phyloP scores from a whole-genome alignment of 2,329 filamentous ascomycete genomes.

The Aspergillus novoparasiticus region DNA sequence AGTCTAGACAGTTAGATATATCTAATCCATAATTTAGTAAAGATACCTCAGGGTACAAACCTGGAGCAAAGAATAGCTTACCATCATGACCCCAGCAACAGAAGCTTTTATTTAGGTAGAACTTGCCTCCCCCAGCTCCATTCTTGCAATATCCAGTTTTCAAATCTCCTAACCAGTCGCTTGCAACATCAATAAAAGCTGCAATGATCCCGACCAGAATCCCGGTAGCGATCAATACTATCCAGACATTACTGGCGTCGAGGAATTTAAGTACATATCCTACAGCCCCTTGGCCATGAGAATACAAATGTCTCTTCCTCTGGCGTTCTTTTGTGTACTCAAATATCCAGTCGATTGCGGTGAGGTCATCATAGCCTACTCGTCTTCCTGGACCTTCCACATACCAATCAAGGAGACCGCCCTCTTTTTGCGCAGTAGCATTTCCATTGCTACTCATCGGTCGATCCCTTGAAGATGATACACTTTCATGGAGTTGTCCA shows the following conservation, averaged over 20 bases:
- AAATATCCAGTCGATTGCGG: constrained; percentile 99
- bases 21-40: constrained; percentile 46
- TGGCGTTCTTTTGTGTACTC: constrained; percentile 97
- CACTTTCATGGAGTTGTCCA: constrained; percentile 29
- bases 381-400: constrained; percentile 83
- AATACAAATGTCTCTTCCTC: constrained; percentile 74
- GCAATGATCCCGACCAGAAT: constrained; percentile 81
- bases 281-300: constrained; percentile 68
- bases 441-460: constrained; percentile 28
- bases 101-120: constrained; percentile 88
- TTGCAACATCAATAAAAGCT: constrained; percentile 84
- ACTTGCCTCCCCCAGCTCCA: constrained; percentile 75
- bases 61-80: constrained; percentile 25
- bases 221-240: constrained; percentile 83
- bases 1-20: constrained; percentile 78
- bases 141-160: constrained; percentile 87
- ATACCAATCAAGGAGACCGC: constrained; percentile 72
- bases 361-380: constrained; percentile 93
- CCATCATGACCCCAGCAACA: constrained; percentile 90
- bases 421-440: constrained; percentile 41
- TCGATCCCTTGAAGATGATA: constrained; percentile 27
- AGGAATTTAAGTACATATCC: constrained; percentile 73
- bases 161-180: constrained; percentile 89
- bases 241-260: constrained; percentile 89
- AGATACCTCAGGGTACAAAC: not conserved